phyloP scores from a whole-genome alignment of 306 rosid species.

The Dalbergia oliveri region DNA sequence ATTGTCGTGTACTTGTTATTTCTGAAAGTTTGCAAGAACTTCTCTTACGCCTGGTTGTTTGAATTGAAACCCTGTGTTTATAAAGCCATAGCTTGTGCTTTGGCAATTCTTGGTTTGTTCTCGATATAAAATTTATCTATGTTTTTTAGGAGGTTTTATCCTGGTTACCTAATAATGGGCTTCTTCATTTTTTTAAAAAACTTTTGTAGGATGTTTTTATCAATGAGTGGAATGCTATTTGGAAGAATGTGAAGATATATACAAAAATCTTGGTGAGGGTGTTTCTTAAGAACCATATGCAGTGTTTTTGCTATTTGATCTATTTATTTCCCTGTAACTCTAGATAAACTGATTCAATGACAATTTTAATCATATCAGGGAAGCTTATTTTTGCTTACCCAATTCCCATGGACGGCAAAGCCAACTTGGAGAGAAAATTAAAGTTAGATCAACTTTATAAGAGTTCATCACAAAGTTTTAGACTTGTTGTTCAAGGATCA shows the following conservation, averaged over 20 bases:
- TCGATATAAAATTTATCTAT: constrained; percentile 32
- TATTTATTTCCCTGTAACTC: constrained; percentile 8
- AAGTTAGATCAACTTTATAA: too few species aligned
- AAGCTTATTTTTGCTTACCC: too few species aligned
- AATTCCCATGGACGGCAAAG: too few species aligned
- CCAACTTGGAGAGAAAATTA: too few species aligned
- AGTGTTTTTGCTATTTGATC: constrained; percentile 27
- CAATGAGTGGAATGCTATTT: constrained; percentile 96
- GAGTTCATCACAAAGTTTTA: too few species aligned
- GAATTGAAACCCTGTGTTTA: constrained; percentile 70
- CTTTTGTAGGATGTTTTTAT: constrained; percentile 84
- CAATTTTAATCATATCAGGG: too few species aligned
- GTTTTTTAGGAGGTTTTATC: constrained; percentile 40
- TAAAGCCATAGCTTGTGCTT: constrained; percentile 97
- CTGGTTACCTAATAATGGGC: constrained; percentile 3
- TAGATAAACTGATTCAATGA: constrained; percentile 40
- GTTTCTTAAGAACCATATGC: constrained; percentile 41
- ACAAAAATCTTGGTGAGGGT: constrained; percentile 83
- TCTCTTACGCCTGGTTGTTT: constrained; percentile 58
- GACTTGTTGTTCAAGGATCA: too few species aligned
- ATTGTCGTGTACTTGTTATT: constrained; percentile 65
- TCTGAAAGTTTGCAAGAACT: constrained; percentile 66
- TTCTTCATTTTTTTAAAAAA: constrained; percentile 37
- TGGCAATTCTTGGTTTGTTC: constrained; percentile 74
- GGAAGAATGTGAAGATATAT: constrained; percentile 83